Evolutionary conservation across 495 filamentous ascomycete genomes (phyloP).

Genomic region (Trichoderma orchidacearum): DNA sequence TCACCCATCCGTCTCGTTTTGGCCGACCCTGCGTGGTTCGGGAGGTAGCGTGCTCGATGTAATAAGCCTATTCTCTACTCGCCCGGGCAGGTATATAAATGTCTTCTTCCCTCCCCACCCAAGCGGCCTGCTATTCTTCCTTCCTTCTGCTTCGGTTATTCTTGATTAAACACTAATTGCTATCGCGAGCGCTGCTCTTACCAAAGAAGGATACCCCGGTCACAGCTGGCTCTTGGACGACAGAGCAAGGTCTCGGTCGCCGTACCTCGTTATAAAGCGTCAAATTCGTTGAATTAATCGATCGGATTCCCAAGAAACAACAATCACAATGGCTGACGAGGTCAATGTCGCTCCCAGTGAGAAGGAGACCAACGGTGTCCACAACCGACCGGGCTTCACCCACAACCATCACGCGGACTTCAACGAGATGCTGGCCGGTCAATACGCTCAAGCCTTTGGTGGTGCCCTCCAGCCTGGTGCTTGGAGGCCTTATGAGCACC

Average conservation of each 20-base stretch:
- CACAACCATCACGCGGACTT: neutral
- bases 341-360: neutral
- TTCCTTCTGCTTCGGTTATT: neutral
- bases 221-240: too few species aligned
- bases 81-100: too few species aligned
- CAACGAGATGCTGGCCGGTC: neutral
- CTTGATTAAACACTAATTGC: neutral
- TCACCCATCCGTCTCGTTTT: neutral
- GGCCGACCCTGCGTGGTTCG: neutral
- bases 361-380: neutral
- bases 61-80: neutral
- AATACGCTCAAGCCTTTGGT: conserved; percentile 57
- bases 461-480: conserved; percentile 95
- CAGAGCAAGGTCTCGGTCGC: too few species aligned
- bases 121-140: neutral
- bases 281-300: neutral
- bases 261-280: too few species aligned
- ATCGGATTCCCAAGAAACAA: neutral
- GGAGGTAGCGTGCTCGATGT: neutral
- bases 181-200: neutral
- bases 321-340: neutral
- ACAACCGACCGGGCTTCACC: neutral
- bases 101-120: neutral
- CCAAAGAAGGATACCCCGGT: neutral
- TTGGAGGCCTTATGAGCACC: conserved; percentile 57